Percentiles rank a stretch among this genome's conserved stretches.
phyloP scores from a whole-genome alignment of 371 early-diverging fungal genomes.

The Cladochytrium tenue region DNA sequence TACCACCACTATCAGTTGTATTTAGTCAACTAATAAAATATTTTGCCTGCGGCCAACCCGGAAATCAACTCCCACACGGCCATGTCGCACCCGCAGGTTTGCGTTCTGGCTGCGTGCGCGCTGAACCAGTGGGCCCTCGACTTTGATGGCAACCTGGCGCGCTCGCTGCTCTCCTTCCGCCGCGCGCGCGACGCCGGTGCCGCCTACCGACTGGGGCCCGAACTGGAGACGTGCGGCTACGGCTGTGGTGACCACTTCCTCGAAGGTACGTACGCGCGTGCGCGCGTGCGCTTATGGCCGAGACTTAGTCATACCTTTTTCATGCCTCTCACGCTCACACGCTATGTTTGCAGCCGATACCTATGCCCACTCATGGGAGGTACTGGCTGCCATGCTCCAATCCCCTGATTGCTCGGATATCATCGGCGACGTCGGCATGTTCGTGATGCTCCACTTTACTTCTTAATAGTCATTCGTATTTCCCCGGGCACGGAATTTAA shows the following conservation, averaged over 20 bases:
- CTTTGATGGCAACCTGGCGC: constrained; percentile 86
- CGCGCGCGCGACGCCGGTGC: constrained; percentile 81
- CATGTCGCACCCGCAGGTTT: no score
- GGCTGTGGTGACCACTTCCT: constrained; percentile 97
- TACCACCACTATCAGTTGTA: no score
- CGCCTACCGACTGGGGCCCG: constrained; percentile 87
- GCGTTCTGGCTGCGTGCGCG: neutral
- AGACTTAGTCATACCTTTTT: neutral
- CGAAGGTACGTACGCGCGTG: constrained; percentile 63
- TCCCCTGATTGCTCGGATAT: constrained; percentile 71
- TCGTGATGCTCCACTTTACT: constrained; percentile 38
- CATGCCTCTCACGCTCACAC: neutral
- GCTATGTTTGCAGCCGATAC: constrained; percentile 72
- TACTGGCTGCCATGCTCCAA: constrained; percentile 71
- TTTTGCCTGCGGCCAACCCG: no score
- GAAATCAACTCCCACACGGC: no score
- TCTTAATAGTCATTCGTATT: neutral
- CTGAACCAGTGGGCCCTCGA: constrained; percentile 96
- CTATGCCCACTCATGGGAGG: constrained; percentile 91
- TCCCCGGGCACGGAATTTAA: neutral
- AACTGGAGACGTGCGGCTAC: constrained; percentile 95
- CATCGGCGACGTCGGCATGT: constrained; percentile 92
- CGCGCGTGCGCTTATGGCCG: neutral
- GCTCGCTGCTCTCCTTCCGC: constrained; percentile 81
- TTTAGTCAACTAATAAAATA: no score